A percentile compares a stretch with the other conserved stretches of the same genome.
These are phyloP conservation scores for Flaveria floridana DNA, from an alignment of 140 eudicot species.

Conservation along the genomic window DNA sequence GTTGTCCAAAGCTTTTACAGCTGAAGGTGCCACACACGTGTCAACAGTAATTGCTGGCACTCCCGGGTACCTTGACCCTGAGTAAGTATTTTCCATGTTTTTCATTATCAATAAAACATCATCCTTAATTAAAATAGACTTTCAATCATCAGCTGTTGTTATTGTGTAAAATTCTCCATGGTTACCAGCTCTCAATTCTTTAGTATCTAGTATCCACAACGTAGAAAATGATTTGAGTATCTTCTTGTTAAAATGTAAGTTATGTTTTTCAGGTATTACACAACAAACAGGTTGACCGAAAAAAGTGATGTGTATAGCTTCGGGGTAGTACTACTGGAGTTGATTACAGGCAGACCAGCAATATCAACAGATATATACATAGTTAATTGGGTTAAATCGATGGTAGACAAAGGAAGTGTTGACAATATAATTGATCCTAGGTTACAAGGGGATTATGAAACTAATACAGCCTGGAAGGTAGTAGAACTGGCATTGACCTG, in stretches of 20 bases:
- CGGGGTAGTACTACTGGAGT: slow-evolving; percentile 45
- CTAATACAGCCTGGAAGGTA: slow-evolving; percentile 38
- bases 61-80: slow-evolving; percentile 56
- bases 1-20: slow-evolving; percentile 42
- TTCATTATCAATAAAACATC: background rate
- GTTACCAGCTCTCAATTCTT: background rate
- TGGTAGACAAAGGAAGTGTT: slow-evolving; percentile 34
- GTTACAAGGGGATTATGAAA: slow-evolving; percentile 36
- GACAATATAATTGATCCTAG: slow-evolving; percentile 41
- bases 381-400: slow-evolving; percentile 36
- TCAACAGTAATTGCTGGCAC: slow-evolving; percentile 52
- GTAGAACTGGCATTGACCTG: slow-evolving; percentile 47
- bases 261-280: slow-evolving; percentile 31
- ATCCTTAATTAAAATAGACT: background rate
- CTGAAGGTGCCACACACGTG: slow-evolving; percentile 40
- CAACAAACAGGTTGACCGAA: slow-evolving; percentile 34
- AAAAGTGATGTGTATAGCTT: slow-evolving; percentile 52
- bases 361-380: slow-evolving; percentile 24
- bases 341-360: slow-evolving; percentile 43
- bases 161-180: background rate
- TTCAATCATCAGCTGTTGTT: background rate
- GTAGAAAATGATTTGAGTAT: background rate
- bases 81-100: slow-evolving; percentile 30
- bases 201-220: background rate
- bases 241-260: background rate